Percentiles rank a stretch among this genome's conserved stretches.
Conservation (phyloP, 441 rosid genomes). For the Pelargonium myrrhifolium region DNA sequence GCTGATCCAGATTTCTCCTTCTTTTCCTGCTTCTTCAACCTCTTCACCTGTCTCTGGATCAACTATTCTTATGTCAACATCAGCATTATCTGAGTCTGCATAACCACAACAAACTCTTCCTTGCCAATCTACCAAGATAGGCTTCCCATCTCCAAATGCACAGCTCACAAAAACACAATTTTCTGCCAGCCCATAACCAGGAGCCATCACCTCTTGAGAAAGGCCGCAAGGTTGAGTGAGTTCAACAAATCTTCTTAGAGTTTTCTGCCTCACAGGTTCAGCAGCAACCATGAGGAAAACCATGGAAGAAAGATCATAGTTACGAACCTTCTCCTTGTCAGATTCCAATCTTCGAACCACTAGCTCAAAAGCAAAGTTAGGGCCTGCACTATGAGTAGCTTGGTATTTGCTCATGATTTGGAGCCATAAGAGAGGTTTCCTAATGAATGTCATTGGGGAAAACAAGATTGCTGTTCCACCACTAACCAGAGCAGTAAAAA, state of each 20-base stretch:
- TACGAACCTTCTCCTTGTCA: constrained; percentile 29
- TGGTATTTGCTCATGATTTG: constrained; percentile 46
- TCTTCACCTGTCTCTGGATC: constrained; percentile 41
- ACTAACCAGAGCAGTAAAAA: constrained; percentile 57
- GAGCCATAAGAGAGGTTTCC: constrained; percentile 61
- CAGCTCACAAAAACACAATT: constrained; percentile 68
- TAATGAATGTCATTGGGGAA: constrained; percentile 57
- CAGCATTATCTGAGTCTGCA: constrained; percentile 27
- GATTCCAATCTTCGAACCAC: constrained; percentile 52
- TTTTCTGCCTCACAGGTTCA: constrained; percentile 63
- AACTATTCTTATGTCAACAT: constrained; percentile 50
- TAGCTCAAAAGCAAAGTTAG: constrained; percentile 63
- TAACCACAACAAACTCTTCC: constrained; percentile 67
- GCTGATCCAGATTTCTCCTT: constrained; percentile 71
- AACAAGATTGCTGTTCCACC: constrained; percentile 56
- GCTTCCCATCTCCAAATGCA: constrained; percentile 55
- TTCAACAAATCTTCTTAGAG: constrained; percentile 48
- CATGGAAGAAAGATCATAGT: constrained; percentile 57
- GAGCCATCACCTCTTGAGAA: constrained; percentile 62
- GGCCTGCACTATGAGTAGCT: constrained; percentile 69
- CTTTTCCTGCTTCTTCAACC: constrained; percentile 41
- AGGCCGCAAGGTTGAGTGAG: constrained; percentile 51
- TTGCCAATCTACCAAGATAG: constrained; percentile 62
- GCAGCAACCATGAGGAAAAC: constrained; percentile 70
- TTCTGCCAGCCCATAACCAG: constrained; percentile 76